Conservation (phyloP, 2,329 filamentous ascomycete genomes). For the Aspergillus puulaauensis region DNA sequence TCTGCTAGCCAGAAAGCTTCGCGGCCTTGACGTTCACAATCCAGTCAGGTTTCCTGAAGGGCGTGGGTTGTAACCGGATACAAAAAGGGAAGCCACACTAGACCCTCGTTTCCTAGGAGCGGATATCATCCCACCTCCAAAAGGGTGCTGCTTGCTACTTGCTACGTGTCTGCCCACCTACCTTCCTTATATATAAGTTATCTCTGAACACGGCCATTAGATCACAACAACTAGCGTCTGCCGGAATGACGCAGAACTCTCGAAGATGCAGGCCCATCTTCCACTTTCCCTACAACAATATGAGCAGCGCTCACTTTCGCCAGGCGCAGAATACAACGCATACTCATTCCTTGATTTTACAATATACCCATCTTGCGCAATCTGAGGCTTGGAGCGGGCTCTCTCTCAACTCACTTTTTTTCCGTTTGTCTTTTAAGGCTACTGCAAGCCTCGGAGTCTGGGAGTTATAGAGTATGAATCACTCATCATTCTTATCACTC, state of each 20-base stretch:
- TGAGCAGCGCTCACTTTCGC: not conserved
- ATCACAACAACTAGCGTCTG: not conserved
- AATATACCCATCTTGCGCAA: not conserved
- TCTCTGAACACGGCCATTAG: not conserved
- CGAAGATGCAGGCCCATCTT: conserved; percentile 14
- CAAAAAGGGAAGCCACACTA: not conserved
- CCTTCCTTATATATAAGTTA: not conserved
- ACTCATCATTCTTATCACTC: no score
- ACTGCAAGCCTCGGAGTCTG: not conserved
- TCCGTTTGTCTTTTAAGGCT: not conserved
- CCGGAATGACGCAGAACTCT: conserved; percentile 1
- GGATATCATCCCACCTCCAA: not conserved
- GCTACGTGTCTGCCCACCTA: not conserved
- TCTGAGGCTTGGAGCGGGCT: not conserved
- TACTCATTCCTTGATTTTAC: not conserved
- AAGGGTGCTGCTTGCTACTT: no score
- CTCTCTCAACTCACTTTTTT: not conserved
- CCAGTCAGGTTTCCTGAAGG: not conserved
- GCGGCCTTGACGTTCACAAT: conserved; percentile 57
- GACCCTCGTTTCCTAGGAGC: no score
- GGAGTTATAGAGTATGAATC: no score
- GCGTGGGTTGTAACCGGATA: not conserved
- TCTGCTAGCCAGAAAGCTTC: conserved; percentile 67
- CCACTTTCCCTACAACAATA: not conserved
- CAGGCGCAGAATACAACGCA: conserved; percentile 6